These are phyloP conservation scores for Colletotrichum tropicale DNA, from an alignment of 2,329 filamentous ascomycete genomes.

Conservation along the genomic window DNA sequence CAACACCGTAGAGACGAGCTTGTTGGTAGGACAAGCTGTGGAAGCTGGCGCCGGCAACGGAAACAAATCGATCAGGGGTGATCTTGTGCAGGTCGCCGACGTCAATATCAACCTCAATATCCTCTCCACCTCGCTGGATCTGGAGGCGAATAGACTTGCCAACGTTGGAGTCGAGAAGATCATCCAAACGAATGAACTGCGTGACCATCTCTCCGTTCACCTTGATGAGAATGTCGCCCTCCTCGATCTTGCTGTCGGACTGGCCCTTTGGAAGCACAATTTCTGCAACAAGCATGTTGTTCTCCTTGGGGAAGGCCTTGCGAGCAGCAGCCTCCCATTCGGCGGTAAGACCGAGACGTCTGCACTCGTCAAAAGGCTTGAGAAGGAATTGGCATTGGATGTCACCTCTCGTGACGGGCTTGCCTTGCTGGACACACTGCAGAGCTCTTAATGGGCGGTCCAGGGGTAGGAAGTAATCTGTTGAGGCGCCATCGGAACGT, in stretches of 20 bases:
- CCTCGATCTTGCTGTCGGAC: constrained; percentile 84
- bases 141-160: constrained; percentile 78
- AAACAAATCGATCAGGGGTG: constrained; percentile 94
- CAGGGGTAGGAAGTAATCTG: constrained; percentile 94
- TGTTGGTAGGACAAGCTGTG: constrained; percentile 98
- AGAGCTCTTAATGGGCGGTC: constrained; percentile 89
- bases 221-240: constrained; percentile 92
- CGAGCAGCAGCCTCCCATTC: constrained; percentile 88
- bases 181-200: constrained; percentile 90
- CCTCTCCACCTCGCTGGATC: constrained; percentile 86
- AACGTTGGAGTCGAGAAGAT: constrained; percentile 88
- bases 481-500: constrained; percentile 91
- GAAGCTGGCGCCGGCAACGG: constrained; percentile 92
- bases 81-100: constrained; percentile 93
- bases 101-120: constrained; percentile 81
- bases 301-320: constrained; percentile 86
- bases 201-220: constrained; percentile 93
- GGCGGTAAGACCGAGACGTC: constrained; percentile 81
- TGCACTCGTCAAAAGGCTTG: constrained; percentile 97
- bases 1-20: constrained; percentile 92
- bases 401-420: constrained; percentile 85
- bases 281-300: constrained; percentile 95
- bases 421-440: constrained; percentile 79
- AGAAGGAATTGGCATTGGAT: constrained; percentile 97
- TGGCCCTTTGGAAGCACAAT: constrained; percentile 92